phyloP scores from a whole-genome alignment of 164 flowering plant species.

The Nymphaea colorata region DNA sequence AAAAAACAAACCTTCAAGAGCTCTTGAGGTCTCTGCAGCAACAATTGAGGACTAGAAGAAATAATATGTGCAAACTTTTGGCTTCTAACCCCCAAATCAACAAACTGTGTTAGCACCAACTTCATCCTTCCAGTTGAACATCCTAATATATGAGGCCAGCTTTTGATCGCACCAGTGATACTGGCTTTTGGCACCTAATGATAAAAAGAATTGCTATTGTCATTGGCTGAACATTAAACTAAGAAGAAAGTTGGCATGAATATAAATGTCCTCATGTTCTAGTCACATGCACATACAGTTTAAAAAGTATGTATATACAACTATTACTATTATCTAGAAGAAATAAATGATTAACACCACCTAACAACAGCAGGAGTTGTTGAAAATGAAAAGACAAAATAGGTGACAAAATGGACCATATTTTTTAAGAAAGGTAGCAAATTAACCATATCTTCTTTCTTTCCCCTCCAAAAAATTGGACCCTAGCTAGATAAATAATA shows the following conservation, averaged over 20 bases:
- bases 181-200: slow-evolving; percentile 46
- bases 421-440: no score
- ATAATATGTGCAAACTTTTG: slow-evolving; percentile 59
- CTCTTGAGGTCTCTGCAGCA: slow-evolving; percentile 58
- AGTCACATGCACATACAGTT: not conserved
- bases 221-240: not conserved
- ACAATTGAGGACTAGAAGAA: slow-evolving; percentile 70
- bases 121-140: slow-evolving; percentile 62
- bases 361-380: not conserved
- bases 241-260: not conserved
- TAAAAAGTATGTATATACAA: not conserved
- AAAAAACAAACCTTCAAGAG: slow-evolving; percentile 38
- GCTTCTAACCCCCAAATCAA: slow-evolving; percentile 34
- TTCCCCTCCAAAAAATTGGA: no score
- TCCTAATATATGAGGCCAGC: slow-evolving; percentile 75
- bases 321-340: not conserved
- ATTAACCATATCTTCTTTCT: no score
- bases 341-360: not conserved
- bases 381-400: no score
- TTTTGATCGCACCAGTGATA: slow-evolving; percentile 44
- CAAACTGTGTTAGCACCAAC: slow-evolving; percentile 44
- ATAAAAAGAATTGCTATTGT: not conserved
- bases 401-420: no score
- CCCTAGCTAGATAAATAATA: no score
- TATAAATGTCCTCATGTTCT: not conserved